Percentiles rank a stretch among this genome's conserved stretches.
Conservation (phyloP, 2,329 filamentous ascomycete species). For the Ophiosphaerella korrae region DNA sequence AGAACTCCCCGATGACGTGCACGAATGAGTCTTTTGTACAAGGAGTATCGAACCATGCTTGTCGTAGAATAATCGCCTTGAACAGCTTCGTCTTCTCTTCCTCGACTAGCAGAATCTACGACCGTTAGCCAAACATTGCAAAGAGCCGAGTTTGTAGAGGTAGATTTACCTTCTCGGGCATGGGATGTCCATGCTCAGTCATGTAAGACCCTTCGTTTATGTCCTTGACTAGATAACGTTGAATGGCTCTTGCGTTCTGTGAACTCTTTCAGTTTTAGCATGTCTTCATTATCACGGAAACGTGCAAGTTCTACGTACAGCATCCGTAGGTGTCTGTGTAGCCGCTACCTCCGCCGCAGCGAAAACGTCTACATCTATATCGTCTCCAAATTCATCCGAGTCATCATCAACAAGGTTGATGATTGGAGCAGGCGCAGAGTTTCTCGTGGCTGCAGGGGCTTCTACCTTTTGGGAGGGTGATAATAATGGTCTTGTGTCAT, state of each 20-base stretch:
- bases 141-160: neutral
- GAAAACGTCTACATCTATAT: conserved; percentile 73
- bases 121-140: neutral
- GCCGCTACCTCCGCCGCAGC: conserved; percentile 72
- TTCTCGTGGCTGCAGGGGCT: conserved; percentile 1
- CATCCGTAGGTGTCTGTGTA: conserved; percentile 65
- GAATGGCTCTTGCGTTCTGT: conserved; percentile 74
- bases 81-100: conserved; percentile 71
- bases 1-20: conserved; percentile 83
- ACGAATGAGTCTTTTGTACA: conserved; percentile 77
- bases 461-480: conserved; percentile 11
- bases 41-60: conserved; percentile 84
- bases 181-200: conserved; percentile 64
- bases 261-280: conserved; percentile 73
- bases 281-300: conserved; percentile 24
- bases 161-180: conserved; percentile 73
- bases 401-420: conserved; percentile 47
- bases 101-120: conserved; percentile 78
- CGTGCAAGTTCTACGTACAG: conserved; percentile 58
- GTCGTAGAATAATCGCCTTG: conserved; percentile 76
- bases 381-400: conserved; percentile 70
- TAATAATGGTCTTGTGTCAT: conserved; percentile 52
- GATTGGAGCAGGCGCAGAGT: conserved; percentile 17
- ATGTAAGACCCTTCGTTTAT: conserved; percentile 72
- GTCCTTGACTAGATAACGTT: conserved; percentile 82